Evolutionary conservation across 2,329 filamentous ascomycete species (phyloP).

Genomic region (Phaeosphaeria sp.): DNA sequence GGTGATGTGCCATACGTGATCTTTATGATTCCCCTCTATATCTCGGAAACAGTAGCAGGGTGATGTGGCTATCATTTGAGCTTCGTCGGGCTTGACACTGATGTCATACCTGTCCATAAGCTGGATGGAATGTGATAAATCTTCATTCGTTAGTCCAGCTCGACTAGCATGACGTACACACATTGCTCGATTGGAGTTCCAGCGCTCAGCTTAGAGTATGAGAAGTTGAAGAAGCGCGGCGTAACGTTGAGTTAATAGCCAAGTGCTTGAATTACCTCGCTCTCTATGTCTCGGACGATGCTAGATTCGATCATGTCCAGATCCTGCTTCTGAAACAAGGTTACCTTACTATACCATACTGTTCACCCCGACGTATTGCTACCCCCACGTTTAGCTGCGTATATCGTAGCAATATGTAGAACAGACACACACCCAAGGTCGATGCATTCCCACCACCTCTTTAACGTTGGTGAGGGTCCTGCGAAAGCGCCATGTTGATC

Average conservation of each 20-base stretch:
- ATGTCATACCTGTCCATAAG: constrained; percentile 7
- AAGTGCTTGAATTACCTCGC: constrained; percentile 13
- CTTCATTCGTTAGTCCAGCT: neutral
- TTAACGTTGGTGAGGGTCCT: neutral
- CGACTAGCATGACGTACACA: neutral
- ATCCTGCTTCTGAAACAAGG: neutral
- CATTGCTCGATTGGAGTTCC: neutral
- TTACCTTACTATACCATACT: constrained; percentile 3
- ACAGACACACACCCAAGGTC: neutral
- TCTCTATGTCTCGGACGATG: constrained; percentile 9
- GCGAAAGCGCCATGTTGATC: neutral
- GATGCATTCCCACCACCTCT: neutral
- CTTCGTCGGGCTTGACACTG: neutral
- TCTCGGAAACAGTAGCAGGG: constrained; percentile 1
- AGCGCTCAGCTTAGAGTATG: constrained; percentile 1
- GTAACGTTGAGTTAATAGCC: constrained; percentile 11
- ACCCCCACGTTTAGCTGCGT: neutral
- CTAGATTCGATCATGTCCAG: constrained; percentile 1
- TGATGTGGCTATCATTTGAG: neutral
- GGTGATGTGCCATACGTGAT: constrained; percentile 8
- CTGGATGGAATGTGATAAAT: constrained; percentile 4
- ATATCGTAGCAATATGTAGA: neutral
- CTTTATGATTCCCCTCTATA: neutral
- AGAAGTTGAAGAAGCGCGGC: constrained; percentile 13
- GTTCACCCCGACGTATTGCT: neutral